A percentile compares a stretch with the other conserved stretches of the same genome.
Evolutionary conservation across 2,329 filamentous ascomycete species (phyloP).

Genomic region (Cercospora sp.): DNA sequence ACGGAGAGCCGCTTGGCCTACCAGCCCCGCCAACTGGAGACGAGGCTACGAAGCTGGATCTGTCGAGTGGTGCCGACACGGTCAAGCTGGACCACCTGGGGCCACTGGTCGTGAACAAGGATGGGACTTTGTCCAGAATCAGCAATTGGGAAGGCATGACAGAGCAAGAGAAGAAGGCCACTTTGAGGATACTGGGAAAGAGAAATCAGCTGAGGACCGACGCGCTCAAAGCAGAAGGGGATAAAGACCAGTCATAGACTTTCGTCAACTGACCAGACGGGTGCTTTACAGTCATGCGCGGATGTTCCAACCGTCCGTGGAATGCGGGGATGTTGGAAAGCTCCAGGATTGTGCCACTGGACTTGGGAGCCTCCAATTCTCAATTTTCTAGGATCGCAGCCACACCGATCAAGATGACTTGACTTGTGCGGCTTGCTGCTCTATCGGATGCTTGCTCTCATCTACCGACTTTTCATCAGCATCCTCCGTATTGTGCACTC

Average conservation of each 20-base stretch:
- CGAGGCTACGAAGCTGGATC: slow-evolving; percentile 40
- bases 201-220: slow-evolving; percentile 66
- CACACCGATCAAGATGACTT: background rate
- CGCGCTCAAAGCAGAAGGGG: slow-evolving; percentile 50
- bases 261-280: background rate
- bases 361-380: background rate
- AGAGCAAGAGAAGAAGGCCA: slow-evolving; percentile 66
- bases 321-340: background rate
- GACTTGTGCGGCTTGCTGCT: background rate
- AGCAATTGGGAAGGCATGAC: slow-evolving; percentile 73
- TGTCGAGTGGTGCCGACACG: slow-evolving; percentile 38
- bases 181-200: slow-evolving; percentile 66
- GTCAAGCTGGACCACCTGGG: slow-evolving; percentile 69
- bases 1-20: slow-evolving; percentile 24
- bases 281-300: background rate
- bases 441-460: background rate
- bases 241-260: slow-evolving; percentile 15
- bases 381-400: background rate
- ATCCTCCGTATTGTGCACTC: background rate
- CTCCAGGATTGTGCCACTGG: background rate
- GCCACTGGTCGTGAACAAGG: slow-evolving; percentile 71
- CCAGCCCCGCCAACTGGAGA: slow-evolving; percentile 30
- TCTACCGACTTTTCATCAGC: slow-evolving; percentile 15
- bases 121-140: slow-evolving; percentile 71
- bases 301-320: too few relatives aligned